Conservation (phyloP, 192 early-diverging fungal species). For the Ambispora gerdemannii region DNA sequence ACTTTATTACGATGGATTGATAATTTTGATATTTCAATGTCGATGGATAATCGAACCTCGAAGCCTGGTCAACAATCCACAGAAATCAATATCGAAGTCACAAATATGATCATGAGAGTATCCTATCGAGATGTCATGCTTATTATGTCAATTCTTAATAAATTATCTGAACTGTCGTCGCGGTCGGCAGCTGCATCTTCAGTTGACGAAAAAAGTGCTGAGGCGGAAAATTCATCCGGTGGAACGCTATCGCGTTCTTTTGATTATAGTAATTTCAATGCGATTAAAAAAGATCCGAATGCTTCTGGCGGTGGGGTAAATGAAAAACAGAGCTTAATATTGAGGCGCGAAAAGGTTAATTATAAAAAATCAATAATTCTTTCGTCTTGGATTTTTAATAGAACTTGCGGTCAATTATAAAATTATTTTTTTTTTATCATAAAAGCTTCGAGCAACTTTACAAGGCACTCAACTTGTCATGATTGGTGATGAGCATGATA, state of each 20-base stretch:
- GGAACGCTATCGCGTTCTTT: slow-evolving; percentile 25
- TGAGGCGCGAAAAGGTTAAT: slow-evolving; percentile 53
- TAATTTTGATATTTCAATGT: slow-evolving; percentile 79
- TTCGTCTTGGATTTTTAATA: too few relatives aligned
- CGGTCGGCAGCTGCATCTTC: slow-evolving; percentile 32
- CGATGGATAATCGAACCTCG: slow-evolving; percentile 70
- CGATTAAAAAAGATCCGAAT: slow-evolving; percentile 9
- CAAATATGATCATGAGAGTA: slow-evolving; percentile 74
- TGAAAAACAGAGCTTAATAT: slow-evolving; percentile 39
- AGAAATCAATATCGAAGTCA: slow-evolving; percentile 70
- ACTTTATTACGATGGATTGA: slow-evolving; percentile 85
- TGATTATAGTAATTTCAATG: slow-evolving; percentile 19
- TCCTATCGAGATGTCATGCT: slow-evolving; percentile 85
- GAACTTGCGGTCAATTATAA: too few relatives aligned
- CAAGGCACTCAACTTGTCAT: slow-evolving; percentile 74
- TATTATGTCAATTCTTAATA: slow-evolving; percentile 79
- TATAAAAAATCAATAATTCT: too few relatives aligned
- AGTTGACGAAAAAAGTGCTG: slow-evolving; percentile 10
- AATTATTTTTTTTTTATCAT: too few relatives aligned
- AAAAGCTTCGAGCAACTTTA: slow-evolving; percentile 61
- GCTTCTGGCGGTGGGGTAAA: slow-evolving; percentile 13
- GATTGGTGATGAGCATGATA: slow-evolving; percentile 92
- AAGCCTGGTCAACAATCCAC: slow-evolving; percentile 60
- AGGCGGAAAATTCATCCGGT: slow-evolving; percentile 17
- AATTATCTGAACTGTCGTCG: slow-evolving; percentile 60